phyloP scores from a whole-genome alignment of 495 filamentous ascomycete species.

The Amorphotheca resinae region DNA sequence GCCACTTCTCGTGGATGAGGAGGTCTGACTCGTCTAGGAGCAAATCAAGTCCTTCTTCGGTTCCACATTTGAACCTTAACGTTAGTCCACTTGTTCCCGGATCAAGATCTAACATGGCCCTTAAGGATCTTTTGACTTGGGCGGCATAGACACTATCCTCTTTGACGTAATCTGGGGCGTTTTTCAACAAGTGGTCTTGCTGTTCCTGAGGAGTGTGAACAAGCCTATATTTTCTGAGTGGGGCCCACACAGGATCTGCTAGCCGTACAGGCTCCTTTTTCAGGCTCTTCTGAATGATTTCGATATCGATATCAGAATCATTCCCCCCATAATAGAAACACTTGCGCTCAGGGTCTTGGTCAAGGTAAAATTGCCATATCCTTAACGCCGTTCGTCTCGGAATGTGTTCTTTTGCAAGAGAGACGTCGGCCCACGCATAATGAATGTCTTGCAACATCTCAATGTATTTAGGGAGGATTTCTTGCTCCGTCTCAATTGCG shows the following conservation, averaged over 20 bases:
- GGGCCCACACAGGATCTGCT: slow-evolving; percentile 5
- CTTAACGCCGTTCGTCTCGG: not conserved
- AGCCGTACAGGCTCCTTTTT: slow-evolving; percentile 11
- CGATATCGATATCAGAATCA: slow-evolving; percentile 8
- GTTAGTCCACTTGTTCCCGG: slow-evolving; percentile 2
- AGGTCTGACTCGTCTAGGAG: slow-evolving; percentile 4
- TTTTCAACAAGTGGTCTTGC: slow-evolving; percentile 4
- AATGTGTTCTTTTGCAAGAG: slow-evolving; percentile 5
- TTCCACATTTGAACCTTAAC: slow-evolving; percentile 6
- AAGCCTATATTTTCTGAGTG: slow-evolving; percentile 3
- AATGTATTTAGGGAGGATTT: slow-evolving; percentile 14
- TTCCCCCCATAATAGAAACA: slow-evolving; percentile 8
- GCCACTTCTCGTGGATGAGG: slow-evolving; percentile 12
- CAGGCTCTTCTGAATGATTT: slow-evolving; percentile 10
- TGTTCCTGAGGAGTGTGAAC: slow-evolving; percentile 10
- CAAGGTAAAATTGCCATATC: slow-evolving; percentile 5
- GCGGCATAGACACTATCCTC: slow-evolving; percentile 3
- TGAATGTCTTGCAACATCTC: slow-evolving; percentile 18
- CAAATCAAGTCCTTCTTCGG: slow-evolving; percentile 8
- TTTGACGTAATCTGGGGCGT: not conserved
- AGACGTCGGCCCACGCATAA: slow-evolving; percentile 14
- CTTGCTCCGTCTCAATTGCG: slow-evolving; percentile 9
- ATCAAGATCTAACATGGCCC: slow-evolving; percentile 6
- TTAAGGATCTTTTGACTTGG: slow-evolving; percentile 2
- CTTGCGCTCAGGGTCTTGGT: not conserved